Evolutionary conservation across 2,329 filamentous ascomycete species (phyloP).

Genomic region (Penicillium decumbens): DNA sequence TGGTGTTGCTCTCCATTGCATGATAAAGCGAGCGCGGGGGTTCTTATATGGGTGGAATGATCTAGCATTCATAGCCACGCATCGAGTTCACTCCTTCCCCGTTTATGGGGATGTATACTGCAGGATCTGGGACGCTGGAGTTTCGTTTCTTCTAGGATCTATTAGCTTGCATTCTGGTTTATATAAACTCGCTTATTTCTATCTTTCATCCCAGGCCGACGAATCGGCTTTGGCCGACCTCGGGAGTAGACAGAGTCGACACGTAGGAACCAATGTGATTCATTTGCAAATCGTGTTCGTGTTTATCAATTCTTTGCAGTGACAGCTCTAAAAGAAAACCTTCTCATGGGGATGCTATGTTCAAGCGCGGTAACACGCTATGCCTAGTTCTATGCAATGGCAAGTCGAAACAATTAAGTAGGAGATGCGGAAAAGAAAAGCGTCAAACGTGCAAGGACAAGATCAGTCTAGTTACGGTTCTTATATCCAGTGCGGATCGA

Average conservation of each 20-base stretch:
- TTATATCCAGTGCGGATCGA: slow-evolving; percentile 29
- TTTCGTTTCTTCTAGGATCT: slow-evolving; percentile 1
- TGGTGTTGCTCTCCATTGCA: slow-evolving; percentile 18
- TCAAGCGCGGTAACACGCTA: background rate
- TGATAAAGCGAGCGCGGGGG: slow-evolving; percentile 18
- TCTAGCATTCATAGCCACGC: slow-evolving; percentile 7
- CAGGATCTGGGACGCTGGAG: slow-evolving; percentile 12
- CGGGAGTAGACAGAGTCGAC: background rate
- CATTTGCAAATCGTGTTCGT: background rate
- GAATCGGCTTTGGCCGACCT: background rate
- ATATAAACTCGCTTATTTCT: background rate
- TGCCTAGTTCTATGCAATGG: background rate
- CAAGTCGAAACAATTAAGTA: background rate
- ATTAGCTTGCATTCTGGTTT: background rate
- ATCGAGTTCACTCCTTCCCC: background rate
- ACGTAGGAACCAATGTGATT: background rate
- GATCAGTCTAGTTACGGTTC: slow-evolving; percentile 9
- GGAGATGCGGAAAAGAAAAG: background rate
- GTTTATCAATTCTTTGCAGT: background rate
- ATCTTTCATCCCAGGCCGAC: background rate
- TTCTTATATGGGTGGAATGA: slow-evolving; percentile 2
- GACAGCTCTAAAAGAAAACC: background rate
- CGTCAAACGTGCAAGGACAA: background rate
- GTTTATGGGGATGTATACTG: background rate
- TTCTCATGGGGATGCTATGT: background rate